Base-by-base conservation (phyloP, 768 basidiomycete species). In the Dacryopinax spathularia region DNA sequence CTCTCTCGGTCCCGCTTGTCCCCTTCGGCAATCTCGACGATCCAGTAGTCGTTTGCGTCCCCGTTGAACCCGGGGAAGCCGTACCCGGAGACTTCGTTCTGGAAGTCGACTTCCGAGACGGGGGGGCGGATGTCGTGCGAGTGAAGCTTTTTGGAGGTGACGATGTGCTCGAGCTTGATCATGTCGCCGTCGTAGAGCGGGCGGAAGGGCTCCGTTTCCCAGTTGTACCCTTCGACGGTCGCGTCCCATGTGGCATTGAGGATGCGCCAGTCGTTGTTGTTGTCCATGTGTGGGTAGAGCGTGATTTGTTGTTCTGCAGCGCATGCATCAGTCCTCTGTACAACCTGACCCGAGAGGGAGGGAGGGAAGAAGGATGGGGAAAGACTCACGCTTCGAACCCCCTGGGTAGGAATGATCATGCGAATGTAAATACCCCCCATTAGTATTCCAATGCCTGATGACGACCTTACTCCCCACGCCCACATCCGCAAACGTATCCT, bases 361-460 rank as follows among this genome's bases (percentile, higher is more conserved):
- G n/a, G n/a, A n/a, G n/a, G n/a, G 1, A 36, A 25, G 16, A 15
- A 1, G 41, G 71, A 37, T 27, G 15, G 33, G 18, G 3, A 27
- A 22, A 0, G 36, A 78, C 83, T 70, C 74, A 96, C 94, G 96
- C 74, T 88, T 82, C 71, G 88, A 91, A 27, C 96, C 96, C 34
- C 79, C 81, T 0, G 95, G 96, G 70, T 95, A 99, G 61, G 82
- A 84, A 71, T 95, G 91, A 0, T 82, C 65, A 74, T 99, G 96
- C 0, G 96, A 98, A 73, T 99, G 96, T 13, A 99, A 77, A 72
- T 98, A 99, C n/a, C 96, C 96, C 29, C 96, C 96, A 74, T 99
- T 95, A 0, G 96, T 99, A 71, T 98, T 92, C 48, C 93, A 75
- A 71, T 98, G 96, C 60, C 93, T 87, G 35, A 99, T 80, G 1